Percentiles rank a stretch among this genome's conserved stretches.
Conservation (phyloP, 169 alveolate species). For the Besnoitia besnoiti region DNA sequence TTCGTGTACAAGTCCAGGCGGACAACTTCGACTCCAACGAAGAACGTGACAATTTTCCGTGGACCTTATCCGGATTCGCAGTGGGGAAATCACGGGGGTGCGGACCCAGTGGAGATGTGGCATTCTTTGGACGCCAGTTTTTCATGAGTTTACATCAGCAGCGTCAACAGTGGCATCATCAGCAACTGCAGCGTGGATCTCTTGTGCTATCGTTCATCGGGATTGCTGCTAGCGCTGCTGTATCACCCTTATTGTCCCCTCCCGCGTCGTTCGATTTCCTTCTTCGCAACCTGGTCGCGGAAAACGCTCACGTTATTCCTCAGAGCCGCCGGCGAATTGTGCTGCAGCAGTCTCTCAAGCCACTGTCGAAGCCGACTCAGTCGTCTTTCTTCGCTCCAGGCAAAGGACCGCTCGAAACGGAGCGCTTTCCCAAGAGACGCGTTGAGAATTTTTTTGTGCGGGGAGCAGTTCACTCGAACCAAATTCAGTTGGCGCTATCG, state of each 20-base stretch:
- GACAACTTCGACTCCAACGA: neutral
- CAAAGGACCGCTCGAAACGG: too few relatives aligned
- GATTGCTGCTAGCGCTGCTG: neutral
- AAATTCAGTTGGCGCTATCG: neutral
- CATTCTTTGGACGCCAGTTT: neutral
- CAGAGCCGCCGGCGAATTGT: constrained; percentile 45
- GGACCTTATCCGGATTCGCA: neutral
- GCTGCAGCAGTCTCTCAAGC: neutral
- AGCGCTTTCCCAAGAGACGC: neutral
- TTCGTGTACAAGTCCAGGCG: neutral
- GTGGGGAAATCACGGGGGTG: neutral
- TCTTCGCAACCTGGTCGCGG: constrained; percentile 8
- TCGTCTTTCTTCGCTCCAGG: too few relatives aligned
- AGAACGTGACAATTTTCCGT: neutral
- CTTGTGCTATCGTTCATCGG: constrained; percentile 34
- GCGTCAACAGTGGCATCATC: neutral
- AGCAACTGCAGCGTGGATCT: constrained; percentile 16
- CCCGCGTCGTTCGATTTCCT: neutral
- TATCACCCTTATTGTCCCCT: neutral
- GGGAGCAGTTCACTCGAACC: neutral
- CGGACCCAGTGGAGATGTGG: neutral
- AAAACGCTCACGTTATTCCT: constrained; percentile 37
- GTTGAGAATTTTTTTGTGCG: neutral
- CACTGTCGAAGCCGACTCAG: neutral
- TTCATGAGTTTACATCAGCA: neutral